A percentile compares a stretch with the other conserved stretches of the same genome.
Evolutionary conservation across 148 eudicot species (phyloP).

Genomic region (Polygonum aviculare): DNA sequence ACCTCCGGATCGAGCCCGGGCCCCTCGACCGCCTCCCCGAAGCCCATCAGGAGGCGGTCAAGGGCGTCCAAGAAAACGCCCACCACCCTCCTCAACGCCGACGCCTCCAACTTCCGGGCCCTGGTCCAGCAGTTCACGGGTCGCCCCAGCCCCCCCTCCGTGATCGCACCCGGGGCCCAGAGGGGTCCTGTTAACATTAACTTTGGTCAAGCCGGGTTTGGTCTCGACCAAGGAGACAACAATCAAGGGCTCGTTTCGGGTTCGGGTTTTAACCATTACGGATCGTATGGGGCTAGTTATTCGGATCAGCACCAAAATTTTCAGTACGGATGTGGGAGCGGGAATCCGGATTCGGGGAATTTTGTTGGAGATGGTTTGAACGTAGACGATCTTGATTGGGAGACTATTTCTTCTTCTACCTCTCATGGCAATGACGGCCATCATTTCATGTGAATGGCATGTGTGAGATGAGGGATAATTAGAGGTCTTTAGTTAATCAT

Average conservation of each 20-base stretch:
- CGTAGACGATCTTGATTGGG: slow-evolving; percentile 9
- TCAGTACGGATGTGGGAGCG: background rate
- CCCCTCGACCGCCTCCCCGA: slow-evolving; percentile 8
- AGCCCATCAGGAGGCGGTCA: slow-evolving; percentile 26
- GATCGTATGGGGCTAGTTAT: background rate
- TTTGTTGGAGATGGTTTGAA: slow-evolving; percentile 4
- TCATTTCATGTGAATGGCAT: slow-evolving; percentile 3
- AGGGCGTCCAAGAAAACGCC: slow-evolving; percentile 34
- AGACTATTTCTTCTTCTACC: slow-evolving; percentile 4
- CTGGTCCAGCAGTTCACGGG: slow-evolving; percentile 51
- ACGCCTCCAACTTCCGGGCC: slow-evolving; percentile 35
- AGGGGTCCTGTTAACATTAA: slow-evolving; percentile 33
- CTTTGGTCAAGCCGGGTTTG: slow-evolving; percentile 13
- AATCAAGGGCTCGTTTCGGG: background rate
- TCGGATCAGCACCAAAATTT: background rate
- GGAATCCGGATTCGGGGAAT: background rate
- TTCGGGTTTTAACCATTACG: background rate
- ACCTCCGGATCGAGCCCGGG: background rate
- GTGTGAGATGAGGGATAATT: background rate
- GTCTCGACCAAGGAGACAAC: background rate
- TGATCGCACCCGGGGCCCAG: background rate
- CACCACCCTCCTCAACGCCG: slow-evolving; percentile 33
- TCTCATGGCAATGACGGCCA: background rate
- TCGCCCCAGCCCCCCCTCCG: slow-evolving; percentile 14
- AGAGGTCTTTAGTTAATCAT: background rate